A percentile compares a stretch with the other conserved stretches of the same genome.
Evolutionary conservation across 345 rosid genomes (phyloP).

Genomic region (Salix viminalis): DNA sequence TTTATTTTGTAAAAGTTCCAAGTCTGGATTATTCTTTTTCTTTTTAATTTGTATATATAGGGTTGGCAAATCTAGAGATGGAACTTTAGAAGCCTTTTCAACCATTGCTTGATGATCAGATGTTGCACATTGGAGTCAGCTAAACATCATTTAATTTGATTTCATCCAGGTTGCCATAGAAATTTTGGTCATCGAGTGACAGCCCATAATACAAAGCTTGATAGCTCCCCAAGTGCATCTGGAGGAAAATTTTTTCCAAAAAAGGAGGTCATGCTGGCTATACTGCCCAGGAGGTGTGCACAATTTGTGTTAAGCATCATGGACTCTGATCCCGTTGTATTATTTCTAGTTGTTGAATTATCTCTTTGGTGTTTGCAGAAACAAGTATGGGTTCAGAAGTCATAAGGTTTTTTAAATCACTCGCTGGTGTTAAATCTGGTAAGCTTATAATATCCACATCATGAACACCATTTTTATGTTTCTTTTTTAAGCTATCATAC

Average conservation of each 20-base stretch:
- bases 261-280: conserved; percentile 33
- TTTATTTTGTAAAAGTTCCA: not conserved
- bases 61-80: not conserved
- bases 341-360: not conserved
- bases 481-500: not conserved
- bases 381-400: conserved; percentile 68
- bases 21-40: too few species aligned
- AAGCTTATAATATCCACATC: not conserved
- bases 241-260: conserved; percentile 35
- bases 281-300: conserved; percentile 40
- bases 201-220: conserved; percentile 2
- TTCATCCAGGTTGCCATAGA: conserved; percentile 16
- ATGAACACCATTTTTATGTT: not conserved
- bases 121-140: not conserved
- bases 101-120: not conserved
- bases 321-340: not conserved
- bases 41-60: too few species aligned
- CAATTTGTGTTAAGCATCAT: not conserved
- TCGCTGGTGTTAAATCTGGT: not conserved
- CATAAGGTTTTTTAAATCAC: conserved; percentile 36
- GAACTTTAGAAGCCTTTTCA: not conserved
- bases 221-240: conserved; percentile 6
- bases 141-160: not conserved
- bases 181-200: conserved; percentile 8
- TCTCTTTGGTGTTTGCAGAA: conserved; percentile 35